Evolutionary conservation across 305 asterid genomes (phyloP).

Genomic region (Fraxinus nigra): DNA sequence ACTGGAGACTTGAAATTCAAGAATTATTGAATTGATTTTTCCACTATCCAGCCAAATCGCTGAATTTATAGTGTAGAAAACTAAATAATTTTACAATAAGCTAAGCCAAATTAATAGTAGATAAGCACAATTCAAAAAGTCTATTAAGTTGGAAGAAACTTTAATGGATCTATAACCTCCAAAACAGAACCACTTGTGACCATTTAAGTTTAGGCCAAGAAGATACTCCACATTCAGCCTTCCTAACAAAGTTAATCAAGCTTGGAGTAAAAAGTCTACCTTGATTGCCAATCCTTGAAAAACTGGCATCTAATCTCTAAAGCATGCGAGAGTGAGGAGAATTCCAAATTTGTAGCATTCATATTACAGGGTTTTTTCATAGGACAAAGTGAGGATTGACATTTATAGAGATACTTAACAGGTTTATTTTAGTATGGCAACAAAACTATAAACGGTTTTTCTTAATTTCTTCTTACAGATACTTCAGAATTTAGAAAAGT

Average conservation of each 20-base stretch:
- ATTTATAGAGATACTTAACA: background rate
- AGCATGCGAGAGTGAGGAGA: background rate
- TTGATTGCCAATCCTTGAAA: background rate
- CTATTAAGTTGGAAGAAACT: background rate
- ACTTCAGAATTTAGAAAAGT: background rate
- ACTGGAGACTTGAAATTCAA: background rate
- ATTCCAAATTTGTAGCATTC: background rate
- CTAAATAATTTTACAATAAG: background rate
- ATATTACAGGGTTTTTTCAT: background rate
- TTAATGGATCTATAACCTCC: background rate
- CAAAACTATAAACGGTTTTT: background rate
- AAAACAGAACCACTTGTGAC: background rate
- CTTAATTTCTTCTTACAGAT: background rate
- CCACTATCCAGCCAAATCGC: background rate
- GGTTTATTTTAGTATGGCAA: background rate
- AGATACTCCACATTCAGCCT: background rate
- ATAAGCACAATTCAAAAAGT: background rate
- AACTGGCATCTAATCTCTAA: background rate
- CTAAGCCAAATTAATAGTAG: background rate
- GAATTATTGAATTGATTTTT: background rate
- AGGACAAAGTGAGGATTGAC: background rate
- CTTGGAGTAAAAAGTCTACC: background rate
- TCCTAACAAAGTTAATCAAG: background rate
- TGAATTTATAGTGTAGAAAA: background rate
- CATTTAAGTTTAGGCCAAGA: background rate